Evolutionary conservation across 2,329 filamentous ascomycete genomes (phyloP), one percentile per base, ranked within the genome.

Genomic region (Neofusicoccum ribis): DNA sequence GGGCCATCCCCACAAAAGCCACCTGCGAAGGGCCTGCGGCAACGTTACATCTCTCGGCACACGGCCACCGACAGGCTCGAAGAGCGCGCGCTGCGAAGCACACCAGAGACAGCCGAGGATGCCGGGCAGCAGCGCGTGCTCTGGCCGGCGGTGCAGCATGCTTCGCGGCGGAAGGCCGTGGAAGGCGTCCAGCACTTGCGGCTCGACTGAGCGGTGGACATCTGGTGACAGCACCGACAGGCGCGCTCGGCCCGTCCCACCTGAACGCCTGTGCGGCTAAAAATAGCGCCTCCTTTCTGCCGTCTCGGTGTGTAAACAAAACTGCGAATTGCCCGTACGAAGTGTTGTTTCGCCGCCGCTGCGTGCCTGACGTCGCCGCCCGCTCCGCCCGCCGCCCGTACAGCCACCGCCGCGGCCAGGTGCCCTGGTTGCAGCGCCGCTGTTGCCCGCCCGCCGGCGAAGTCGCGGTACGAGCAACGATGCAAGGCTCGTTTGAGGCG

Each of bases 1-100:
- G 54, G 54, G 27, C 4, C 12, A 60, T 47, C 56, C 56, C 56
- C 56, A 60, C 56, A 60, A 60, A 47, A 60, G 56, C 56, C 56
- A 60, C 56, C 31, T 20, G 20, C 54, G 23, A 60, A 60, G 36
- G 43, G 11, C 47, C 41, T 60, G 43, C 41, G 46, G 56, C 47
- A 60, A 60, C 56, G 43, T 47, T 47, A 47, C 56, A 47, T 60
- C n/a, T 9, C 54, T 59, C 46, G 23, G 14, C 41, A 43, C 20
- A 34, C 14, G 31, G 9, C 31, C 49, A 51, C 17, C 17, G 12
- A 17, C 11, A 31, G 6, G 5, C 27, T 31, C 27, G 27, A 31
- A 31, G 27, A 44, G 2, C 1, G 17, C 2, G 20, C 43, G 41
- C 14, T 14, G 20, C 2, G 8, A 31, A 43, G 31, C 15, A n/a